Percentiles rank a stretch among this genome's conserved stretches.
Evolutionary conservation across 495 filamentous ascomycete species (phyloP).

Genomic region (Xylaria acuta): DNA sequence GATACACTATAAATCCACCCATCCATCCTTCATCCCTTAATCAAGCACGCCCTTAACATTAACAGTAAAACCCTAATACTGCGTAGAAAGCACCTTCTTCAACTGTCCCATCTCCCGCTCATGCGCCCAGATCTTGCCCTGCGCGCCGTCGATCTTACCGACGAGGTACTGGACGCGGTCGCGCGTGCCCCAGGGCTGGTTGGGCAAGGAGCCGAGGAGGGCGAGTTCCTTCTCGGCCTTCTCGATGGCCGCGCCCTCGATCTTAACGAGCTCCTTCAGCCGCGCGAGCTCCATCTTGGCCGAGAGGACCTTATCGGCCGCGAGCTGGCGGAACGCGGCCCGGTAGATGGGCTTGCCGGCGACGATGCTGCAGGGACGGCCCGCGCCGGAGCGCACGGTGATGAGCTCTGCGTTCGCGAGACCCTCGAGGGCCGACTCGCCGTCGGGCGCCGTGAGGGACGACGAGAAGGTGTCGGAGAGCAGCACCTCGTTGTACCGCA

Average conservation of each 20-base stretch:
- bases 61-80: constrained; percentile 24
- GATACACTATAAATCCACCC: neutral
- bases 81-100: constrained; percentile 64
- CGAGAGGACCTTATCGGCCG: constrained; percentile 72
- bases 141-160: constrained; percentile 70
- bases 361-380: constrained; percentile 76
- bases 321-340: constrained; percentile 76
- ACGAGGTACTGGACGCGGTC: constrained; percentile 73
- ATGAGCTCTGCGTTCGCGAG: constrained; percentile 91
- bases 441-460: constrained; percentile 53
- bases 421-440: constrained; percentile 75
- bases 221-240: constrained; percentile 82
- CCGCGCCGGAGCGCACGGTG: constrained; percentile 70
- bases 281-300: constrained; percentile 77
- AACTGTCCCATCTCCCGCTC: constrained; percentile 73
- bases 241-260: constrained; percentile 75
- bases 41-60: neutral
- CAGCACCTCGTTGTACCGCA: constrained; percentile 85
- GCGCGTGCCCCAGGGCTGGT: constrained; percentile 65
- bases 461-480: constrained; percentile 73
- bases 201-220: constrained; percentile 64
- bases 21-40: too few species aligned
- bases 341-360: constrained; percentile 89
- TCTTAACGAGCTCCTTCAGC: constrained; percentile 68
- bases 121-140: constrained; percentile 75